Percentiles rank a stretch among this genome's conserved stretches.
These are phyloP conservation scores for Lunularia cruciata DNA, from an alignment of 225 moss, liverwort and hornwort genomes.

Conservation along the genomic window DNA sequence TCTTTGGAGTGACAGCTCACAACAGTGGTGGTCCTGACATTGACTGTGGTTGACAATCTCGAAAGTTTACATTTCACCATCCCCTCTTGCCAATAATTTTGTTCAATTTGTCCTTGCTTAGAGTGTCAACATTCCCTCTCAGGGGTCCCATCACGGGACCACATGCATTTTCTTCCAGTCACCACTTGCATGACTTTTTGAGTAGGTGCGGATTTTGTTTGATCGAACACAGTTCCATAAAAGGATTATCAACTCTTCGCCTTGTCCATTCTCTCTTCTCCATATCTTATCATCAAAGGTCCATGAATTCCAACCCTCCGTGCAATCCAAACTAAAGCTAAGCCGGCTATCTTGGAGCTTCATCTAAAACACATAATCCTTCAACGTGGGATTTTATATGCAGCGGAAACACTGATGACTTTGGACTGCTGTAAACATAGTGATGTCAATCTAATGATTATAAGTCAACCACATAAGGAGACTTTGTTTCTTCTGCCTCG, in stretches of 20 bases:
- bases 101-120: neutral
- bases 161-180: neutral
- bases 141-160: neutral
- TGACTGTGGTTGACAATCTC: neutral
- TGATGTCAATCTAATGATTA: neutral
- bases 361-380: no score
- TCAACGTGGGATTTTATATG: no score
- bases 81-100: neutral
- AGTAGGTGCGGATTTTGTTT: neutral
- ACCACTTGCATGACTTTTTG: conserved; percentile 8
- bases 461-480: neutral
- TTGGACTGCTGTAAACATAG: neutral
- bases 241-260: neutral
- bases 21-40: neutral
- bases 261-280: neutral
- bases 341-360: no score
- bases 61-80: neutral
- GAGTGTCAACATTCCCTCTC: no score
- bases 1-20: neutral
- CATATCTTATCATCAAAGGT: neutral
- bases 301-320: neutral
- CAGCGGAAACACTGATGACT: neutral
- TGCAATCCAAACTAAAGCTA: no score
- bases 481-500: no score
- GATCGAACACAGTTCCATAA: neutral